Evolutionary conservation across 257 asterid genomes (phyloP).

Genomic region (Solanum lycopersicoides): DNA sequence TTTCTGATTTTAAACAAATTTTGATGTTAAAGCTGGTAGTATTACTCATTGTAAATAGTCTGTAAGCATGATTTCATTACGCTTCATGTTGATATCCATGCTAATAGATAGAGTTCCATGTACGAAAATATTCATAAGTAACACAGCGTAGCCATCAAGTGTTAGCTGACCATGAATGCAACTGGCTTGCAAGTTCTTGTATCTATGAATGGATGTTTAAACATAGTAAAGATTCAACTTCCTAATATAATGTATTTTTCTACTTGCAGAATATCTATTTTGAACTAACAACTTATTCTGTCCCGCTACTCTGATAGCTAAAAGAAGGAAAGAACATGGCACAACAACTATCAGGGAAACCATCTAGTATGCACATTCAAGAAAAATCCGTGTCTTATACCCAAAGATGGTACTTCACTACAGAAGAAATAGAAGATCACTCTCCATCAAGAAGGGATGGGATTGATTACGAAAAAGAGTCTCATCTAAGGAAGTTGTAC

Average conservation of each 20-base stretch:
- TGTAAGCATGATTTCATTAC: not conserved
- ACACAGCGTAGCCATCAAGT: not conserved
- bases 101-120: not conserved
- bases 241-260: not conserved
- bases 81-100: not conserved
- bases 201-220: not conserved
- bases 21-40: not conserved
- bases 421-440: slow-evolving; percentile 36
- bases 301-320: slow-evolving; percentile 2
- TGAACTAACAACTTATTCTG: not conserved
- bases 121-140: not conserved
- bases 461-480: slow-evolving; percentile 25
- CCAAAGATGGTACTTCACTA: slow-evolving; percentile 41
- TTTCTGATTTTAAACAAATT: not conserved
- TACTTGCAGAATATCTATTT: not conserved
- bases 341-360: slow-evolving; percentile 19
- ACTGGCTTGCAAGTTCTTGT: not conserved
- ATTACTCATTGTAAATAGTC: not conserved
- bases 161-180: not conserved
- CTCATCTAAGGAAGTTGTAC: slow-evolving; percentile 32
- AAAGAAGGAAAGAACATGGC: slow-evolving; percentile 31
- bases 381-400: slow-evolving; percentile 7
- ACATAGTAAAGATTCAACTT: not conserved
- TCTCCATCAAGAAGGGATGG: slow-evolving; percentile 65
- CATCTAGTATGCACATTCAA: not conserved